Conservation (phyloP, 73 alveolate species). For the Paramecium primaurelia region DNA sequence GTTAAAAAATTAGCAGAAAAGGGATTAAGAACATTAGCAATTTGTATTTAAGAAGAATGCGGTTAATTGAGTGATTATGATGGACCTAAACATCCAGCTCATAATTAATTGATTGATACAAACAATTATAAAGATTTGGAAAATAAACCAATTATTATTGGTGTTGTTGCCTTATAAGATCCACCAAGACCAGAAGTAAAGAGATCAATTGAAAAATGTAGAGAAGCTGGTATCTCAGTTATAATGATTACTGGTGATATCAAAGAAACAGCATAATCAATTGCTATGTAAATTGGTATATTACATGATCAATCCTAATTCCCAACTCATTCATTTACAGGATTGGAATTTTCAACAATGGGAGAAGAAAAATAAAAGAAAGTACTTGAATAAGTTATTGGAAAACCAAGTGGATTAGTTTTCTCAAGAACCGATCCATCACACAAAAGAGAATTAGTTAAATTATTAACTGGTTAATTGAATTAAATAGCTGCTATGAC, state of each 20-base stretch:
- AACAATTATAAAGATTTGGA: slow-evolving; percentile 68
- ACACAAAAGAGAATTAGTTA: slow-evolving; percentile 88
- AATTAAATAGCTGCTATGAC: slow-evolving; percentile 96
- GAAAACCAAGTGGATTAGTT: slow-evolving; percentile 61
- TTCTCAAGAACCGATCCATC: slow-evolving; percentile 96
- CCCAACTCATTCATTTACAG: slow-evolving; percentile 70
- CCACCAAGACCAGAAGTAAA: slow-evolving; percentile 97
- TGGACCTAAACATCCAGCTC: slow-evolving; percentile 72
- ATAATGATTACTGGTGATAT: slow-evolving; percentile 98
- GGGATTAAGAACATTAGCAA: slow-evolving; percentile 69
- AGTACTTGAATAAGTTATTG: slow-evolving; percentile 51
- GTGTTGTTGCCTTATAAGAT: slow-evolving; percentile 90
- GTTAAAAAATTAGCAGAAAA: slow-evolving; percentile 51
- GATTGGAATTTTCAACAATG: slow-evolving; percentile 79
- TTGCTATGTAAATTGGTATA: slow-evolving; percentile 92
- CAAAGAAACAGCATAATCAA: slow-evolving; percentile 94
- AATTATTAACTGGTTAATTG: slow-evolving; percentile 64
- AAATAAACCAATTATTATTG: slow-evolving; percentile 81
- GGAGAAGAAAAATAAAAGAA: slow-evolving; percentile 60
- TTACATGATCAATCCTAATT: slow-evolving; percentile 57
- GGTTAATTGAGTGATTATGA: slow-evolving; percentile 65
- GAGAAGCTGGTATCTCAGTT: slow-evolving; percentile 96
- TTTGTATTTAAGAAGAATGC: slow-evolving; percentile 56
- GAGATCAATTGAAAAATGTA: slow-evolving; percentile 88
- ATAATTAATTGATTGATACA: slow-evolving; percentile 46